Evolutionary conservation across 2,329 filamentous ascomycete species (phyloP).

Genomic region (Hypoxylon sp.): DNA sequence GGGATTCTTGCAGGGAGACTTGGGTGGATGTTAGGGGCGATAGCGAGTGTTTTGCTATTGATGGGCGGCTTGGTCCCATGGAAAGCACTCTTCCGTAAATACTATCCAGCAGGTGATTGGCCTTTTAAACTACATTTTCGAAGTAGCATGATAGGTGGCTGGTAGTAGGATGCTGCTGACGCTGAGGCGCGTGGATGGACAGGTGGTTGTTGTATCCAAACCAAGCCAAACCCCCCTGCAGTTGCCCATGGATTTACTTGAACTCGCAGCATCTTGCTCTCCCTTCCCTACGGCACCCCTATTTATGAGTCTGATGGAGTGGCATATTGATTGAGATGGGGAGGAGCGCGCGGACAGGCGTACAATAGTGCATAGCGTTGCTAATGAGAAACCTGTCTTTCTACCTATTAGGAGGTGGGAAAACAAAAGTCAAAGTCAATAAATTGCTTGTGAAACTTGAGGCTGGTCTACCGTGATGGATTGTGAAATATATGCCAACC

Average conservation of each 20-base stretch:
- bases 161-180: constrained; percentile 12
- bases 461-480: neutral
- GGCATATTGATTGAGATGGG: constrained; percentile 12
- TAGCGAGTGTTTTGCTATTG: constrained; percentile 13
- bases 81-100: constrained; percentile 8
- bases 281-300: constrained; percentile 9
- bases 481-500: constrained; percentile 2
- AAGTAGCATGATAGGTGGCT: constrained; percentile 19
- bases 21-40: constrained; percentile 22
- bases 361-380: constrained; percentile 26
- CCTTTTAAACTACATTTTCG: constrained; percentile 12
- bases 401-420: constrained; percentile 22
- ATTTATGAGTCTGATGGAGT: constrained; percentile 6
- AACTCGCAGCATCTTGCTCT: constrained; percentile 17
- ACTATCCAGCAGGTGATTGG: constrained; percentile 19
- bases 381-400: constrained; percentile 14
- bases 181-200: constrained; percentile 12
- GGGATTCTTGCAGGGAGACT: constrained; percentile 26
- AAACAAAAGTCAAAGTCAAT: constrained; percentile 36
- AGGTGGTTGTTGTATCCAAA: constrained; percentile 18
- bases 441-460: constrained; percentile 30
- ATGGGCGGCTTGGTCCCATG: constrained; percentile 4
- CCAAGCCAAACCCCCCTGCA: constrained; percentile 11
- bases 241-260: constrained; percentile 17
- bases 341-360: constrained; percentile 11